Conservation (phyloP, 345 rosid genomes). For the Camelina neglecta region DNA sequence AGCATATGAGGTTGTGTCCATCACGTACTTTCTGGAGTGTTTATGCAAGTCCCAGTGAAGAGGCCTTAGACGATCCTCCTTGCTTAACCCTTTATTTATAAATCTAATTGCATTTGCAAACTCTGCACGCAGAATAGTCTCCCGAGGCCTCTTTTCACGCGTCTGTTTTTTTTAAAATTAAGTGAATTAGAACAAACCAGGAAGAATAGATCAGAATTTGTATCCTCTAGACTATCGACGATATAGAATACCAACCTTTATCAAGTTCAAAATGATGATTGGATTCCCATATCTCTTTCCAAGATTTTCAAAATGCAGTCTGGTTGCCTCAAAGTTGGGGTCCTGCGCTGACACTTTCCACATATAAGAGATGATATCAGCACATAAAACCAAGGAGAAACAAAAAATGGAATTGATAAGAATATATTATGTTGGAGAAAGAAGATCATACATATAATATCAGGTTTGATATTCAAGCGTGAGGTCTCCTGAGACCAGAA, state of each 20-base stretch:
- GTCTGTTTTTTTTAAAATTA: slow-evolving; percentile 55
- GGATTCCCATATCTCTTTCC: slow-evolving; percentile 91
- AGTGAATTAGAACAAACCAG: slow-evolving; percentile 29
- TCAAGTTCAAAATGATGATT: slow-evolving; percentile 78
- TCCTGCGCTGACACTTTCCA: slow-evolving; percentile 81
- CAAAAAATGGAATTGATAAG: neutral
- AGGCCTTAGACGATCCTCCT: slow-evolving; percentile 75
- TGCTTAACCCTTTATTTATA: slow-evolving; percentile 64
- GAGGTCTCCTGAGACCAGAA: slow-evolving; percentile 99
- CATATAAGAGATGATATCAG: slow-evolving; percentile 42
- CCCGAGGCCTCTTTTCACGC: slow-evolving; percentile 88
- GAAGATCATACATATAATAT: slow-evolving; percentile 73
- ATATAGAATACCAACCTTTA: slow-evolving; percentile 64
- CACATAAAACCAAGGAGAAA: slow-evolving; percentile 9
- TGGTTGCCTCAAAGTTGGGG: slow-evolving; percentile 76
- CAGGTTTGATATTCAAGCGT: slow-evolving; percentile 83
- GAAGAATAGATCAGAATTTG: slow-evolving; percentile 18
- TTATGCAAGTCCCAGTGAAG: slow-evolving; percentile 88
- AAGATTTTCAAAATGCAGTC: slow-evolving; percentile 91
- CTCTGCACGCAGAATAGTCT: slow-evolving; percentile 81
- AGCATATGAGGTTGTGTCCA: slow-evolving; percentile 22
- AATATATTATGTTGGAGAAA: slow-evolving; percentile 13
- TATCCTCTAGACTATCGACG: slow-evolving; percentile 20
- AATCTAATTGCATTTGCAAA: slow-evolving; percentile 74
- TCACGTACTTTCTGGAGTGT: slow-evolving; percentile 69